Conservation (phyloP, 129 eudicot species). For the Kitagawia praeruptora region DNA sequence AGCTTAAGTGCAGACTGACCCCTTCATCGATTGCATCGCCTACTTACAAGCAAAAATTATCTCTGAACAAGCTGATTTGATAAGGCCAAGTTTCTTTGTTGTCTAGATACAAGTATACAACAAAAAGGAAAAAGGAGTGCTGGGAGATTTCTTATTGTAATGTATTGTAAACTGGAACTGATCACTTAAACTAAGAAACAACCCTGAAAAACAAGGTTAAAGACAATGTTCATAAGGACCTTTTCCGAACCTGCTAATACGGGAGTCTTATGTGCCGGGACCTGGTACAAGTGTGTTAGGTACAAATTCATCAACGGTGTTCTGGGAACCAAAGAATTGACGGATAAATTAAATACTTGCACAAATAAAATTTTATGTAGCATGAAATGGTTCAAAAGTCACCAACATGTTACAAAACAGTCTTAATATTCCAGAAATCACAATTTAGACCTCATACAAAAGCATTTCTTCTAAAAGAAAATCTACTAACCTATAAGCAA, state of each 20-base stretch:
- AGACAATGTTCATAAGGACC: background rate
- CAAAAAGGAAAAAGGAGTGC: background rate
- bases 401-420: background rate
- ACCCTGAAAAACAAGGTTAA: background rate
- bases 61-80: too few relatives aligned
- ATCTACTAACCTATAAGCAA: background rate
- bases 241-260: background rate
- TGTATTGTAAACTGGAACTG: background rate
- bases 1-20: slow-evolving; percentile 74
- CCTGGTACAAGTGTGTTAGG: background rate
- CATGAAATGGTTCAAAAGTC: background rate
- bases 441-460: background rate
- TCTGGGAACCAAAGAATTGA: too few relatives aligned
- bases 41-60: too few relatives aligned
- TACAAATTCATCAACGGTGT: background rate
- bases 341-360: too few relatives aligned
- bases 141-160: background rate
- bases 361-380: background rate
- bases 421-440: background rate
- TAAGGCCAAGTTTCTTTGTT: too few relatives aligned
- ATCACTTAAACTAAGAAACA: background rate
- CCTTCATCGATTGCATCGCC: slow-evolving; percentile 24
- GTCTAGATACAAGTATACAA: background rate
- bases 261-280: background rate
- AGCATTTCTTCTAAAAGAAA: background rate